phyloP scores from a whole-genome alignment of 1,284 basidiomycete species.

The Microstroma glucosiphilum region DNA sequence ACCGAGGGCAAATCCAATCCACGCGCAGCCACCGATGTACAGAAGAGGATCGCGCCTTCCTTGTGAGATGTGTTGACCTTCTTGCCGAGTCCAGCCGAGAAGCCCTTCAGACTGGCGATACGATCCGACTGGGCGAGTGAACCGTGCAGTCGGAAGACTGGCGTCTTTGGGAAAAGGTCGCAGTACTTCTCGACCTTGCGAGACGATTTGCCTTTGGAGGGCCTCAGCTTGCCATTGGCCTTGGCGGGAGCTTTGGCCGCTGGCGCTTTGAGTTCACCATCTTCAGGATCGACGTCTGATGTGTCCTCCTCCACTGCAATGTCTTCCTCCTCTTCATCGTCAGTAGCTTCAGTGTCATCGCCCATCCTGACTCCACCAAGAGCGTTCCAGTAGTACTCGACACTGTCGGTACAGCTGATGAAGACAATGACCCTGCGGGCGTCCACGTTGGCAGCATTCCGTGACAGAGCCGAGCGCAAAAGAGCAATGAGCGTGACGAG shows the following conservation, averaged over 20 bases:
- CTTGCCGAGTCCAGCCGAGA: conserved; percentile 55
- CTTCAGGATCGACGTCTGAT: conserved; percentile 38
- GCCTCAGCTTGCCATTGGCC: conserved; percentile 6
- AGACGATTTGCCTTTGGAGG: conserved; percentile 19
- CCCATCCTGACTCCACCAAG: conserved; percentile 73
- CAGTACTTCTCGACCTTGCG: conserved; percentile 50
- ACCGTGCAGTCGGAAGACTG: conserved; percentile 88
- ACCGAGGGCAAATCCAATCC: conserved; percentile 96
- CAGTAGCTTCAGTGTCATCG: conserved; percentile 23
- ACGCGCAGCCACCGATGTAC: conserved; percentile 93
- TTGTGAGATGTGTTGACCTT: conserved; percentile 7
- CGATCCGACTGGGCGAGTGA: conserved; percentile 77
- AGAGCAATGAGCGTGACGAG: conserved; percentile 84
- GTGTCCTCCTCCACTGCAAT: conserved; percentile 38
- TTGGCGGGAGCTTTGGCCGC: not conserved
- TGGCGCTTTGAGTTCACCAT: conserved; percentile 22
- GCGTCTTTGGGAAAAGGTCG: conserved; percentile 66
- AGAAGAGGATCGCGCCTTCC: conserved; percentile 66
- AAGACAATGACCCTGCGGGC: conserved; percentile 76
- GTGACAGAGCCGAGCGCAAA: conserved; percentile 58
- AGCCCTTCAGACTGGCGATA: conserved; percentile 72
- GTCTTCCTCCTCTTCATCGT: conserved; percentile 15
- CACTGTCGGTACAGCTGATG: conserved; percentile 90
- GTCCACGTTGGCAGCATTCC: conserved; percentile 54
- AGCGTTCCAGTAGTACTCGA: conserved; percentile 93